Conservation (phyloP, 2,329 filamentous ascomycete species). For the Xylaria hypoxylon region DNA sequence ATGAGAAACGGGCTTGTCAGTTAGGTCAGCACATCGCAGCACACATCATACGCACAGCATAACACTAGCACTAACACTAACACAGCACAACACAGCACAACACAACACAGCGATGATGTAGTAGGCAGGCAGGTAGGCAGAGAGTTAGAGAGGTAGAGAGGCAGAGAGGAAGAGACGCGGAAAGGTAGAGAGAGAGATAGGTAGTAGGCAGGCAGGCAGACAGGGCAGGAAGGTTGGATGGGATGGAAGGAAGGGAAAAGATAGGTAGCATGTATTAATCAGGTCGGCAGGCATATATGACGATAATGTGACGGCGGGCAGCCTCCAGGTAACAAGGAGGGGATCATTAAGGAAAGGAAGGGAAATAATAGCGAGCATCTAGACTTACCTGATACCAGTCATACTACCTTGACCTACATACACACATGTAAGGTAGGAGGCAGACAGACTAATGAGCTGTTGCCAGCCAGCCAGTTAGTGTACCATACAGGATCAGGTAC, state of each 20-base stretch:
- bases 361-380: neutral
- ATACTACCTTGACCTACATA: neutral
- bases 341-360: neutral
- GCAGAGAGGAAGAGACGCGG: neutral
- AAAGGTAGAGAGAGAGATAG: neutral
- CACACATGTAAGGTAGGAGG: neutral
- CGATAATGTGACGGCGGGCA: conserved; percentile 33
- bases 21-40: conserved; percentile 25
- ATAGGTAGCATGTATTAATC: conserved; percentile 9
- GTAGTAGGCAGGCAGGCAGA: neutral
- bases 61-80: too few species aligned
- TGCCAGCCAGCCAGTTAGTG: conserved; percentile 1
- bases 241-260: conserved; percentile 19
- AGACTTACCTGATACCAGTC: neutral
- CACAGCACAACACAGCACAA: neutral
- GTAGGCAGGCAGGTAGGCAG: neutral
- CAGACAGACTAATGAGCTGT: conserved; percentile 8
- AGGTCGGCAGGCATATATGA: conserved; percentile 23
- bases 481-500: too few species aligned
- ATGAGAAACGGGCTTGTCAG: neutral
- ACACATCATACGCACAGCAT: conserved; percentile 18
- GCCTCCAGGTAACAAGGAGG: neutral
- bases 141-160: neutral
- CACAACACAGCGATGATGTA: neutral
- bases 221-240: neutral